These are phyloP conservation scores for Funneliformis geosporum DNA, from an alignment of 192 early-diverging fungal species.

Conservation along the genomic window DNA sequence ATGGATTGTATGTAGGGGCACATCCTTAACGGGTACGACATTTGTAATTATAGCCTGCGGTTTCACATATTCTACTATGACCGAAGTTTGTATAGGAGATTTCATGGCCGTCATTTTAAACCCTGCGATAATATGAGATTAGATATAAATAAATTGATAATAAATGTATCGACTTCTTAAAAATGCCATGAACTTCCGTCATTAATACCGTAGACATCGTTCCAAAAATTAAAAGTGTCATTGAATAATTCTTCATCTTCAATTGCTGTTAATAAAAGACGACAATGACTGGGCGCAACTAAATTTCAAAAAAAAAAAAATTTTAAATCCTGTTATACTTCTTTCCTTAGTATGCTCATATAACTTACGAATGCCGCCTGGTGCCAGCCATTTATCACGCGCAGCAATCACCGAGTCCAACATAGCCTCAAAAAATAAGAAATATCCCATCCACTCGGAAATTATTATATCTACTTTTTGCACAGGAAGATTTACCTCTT, in stretches of 20 bases:
- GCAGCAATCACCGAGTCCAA: slow-evolving; percentile 98
- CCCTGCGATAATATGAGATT: slow-evolving; percentile 63
- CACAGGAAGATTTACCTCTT: slow-evolving; percentile 92
- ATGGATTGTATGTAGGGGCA: slow-evolving; percentile 83
- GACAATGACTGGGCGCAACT: slow-evolving; percentile 47
- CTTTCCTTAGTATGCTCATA: slow-evolving; percentile 85
- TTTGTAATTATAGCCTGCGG: slow-evolving; percentile 80
- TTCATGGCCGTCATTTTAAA: slow-evolving; percentile 98
- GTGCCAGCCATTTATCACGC: slow-evolving; percentile 79
- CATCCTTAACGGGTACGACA: slow-evolving; percentile 70
- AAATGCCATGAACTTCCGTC: neutral
- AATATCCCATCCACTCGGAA: slow-evolving; percentile 99
- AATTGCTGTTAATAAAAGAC: slow-evolving; percentile 71
- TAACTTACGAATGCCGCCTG: slow-evolving; percentile 86
- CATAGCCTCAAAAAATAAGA: slow-evolving; percentile 98
- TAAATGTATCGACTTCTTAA: neutral
- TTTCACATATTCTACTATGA: slow-evolving; percentile 95
- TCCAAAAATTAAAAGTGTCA: slow-evolving; percentile 45
- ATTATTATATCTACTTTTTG: slow-evolving; percentile 99
- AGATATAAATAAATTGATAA: neutral
- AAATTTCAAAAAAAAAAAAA: neutral
- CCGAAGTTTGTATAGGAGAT: slow-evolving; percentile 80
- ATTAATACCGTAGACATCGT: slow-evolving; percentile 40
- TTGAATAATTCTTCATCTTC: slow-evolving; percentile 88
- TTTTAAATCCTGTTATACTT: slow-evolving; percentile 25